A percentile compares a stretch with the other conserved stretches of the same genome.
phyloP scores from a whole-genome alignment of 257 asterid species.

The Rauvolfia tetraphylla region DNA sequence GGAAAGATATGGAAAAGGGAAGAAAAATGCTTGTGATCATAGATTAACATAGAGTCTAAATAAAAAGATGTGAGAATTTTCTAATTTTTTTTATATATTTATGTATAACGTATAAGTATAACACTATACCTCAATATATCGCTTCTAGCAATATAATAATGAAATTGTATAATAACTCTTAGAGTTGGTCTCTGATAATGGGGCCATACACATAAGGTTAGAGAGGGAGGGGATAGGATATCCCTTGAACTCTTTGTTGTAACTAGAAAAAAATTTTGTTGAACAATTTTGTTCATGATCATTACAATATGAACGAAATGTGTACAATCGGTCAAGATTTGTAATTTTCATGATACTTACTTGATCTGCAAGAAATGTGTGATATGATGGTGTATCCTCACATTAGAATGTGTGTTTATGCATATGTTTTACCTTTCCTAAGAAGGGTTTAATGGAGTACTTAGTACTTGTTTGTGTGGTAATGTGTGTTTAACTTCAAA shows the following conservation, averaged over 20 bases:
- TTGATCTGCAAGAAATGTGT: constrained; percentile 3
- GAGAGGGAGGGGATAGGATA: background rate
- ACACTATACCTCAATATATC: too few species aligned
- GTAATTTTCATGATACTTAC: constrained; percentile 4
- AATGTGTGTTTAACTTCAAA: background rate
- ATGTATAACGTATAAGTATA: too few species aligned
- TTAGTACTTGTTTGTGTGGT: background rate
- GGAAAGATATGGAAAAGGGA: background rate
- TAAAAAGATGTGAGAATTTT: too few species aligned
- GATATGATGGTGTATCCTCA: constrained; percentile 1
- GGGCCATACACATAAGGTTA: background rate
- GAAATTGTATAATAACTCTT: too few species aligned
- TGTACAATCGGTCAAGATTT: background rate
- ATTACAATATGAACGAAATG: background rate
- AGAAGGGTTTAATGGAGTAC: background rate
- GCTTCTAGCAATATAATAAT: too few species aligned
- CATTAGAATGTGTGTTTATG: background rate
- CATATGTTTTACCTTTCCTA: background rate
- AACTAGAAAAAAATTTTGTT: too few species aligned
- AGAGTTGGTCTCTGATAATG: too few species aligned
- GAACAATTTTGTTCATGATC: background rate
- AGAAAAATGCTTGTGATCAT: background rate
- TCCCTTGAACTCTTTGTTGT: background rate
- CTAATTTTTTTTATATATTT: too few species aligned
- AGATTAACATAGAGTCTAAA: too few species aligned